phyloP scores from a whole-genome alignment of 805 yeast species.

The Isabelozyma pseudorhagii region DNA sequence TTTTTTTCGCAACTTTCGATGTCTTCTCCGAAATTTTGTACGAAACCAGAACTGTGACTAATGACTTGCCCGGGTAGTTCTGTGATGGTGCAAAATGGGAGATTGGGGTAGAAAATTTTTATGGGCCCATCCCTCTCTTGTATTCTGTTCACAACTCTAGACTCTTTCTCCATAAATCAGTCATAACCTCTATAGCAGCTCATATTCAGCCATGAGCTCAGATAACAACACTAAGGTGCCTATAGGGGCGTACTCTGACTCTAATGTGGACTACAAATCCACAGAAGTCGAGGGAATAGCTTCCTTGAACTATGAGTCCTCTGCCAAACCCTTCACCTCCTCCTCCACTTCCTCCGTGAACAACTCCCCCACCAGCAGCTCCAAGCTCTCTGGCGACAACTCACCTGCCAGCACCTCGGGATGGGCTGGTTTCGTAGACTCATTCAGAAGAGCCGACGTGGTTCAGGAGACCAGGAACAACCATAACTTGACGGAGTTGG shows the following conservation, averaged over 20 bases:
- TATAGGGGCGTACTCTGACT: too few species aligned
- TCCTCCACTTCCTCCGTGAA: neutral
- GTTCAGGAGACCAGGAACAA: constrained; percentile 1
- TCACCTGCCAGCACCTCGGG: neutral
- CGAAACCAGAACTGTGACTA: neutral
- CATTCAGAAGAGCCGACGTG: constrained; percentile 26
- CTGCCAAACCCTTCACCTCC: neutral
- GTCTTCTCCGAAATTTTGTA: neutral
- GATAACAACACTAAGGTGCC: too few species aligned
- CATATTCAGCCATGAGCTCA: too few species aligned
- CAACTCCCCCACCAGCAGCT: neutral
- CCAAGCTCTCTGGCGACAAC: neutral
- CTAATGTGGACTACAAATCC: neutral
- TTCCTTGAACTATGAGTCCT: neutral
- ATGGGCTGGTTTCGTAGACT: constrained; percentile 24
- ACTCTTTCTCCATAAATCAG: too few species aligned
- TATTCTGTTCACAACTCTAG: too few species aligned
- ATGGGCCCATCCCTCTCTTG: too few species aligned
- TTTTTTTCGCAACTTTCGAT: neutral
- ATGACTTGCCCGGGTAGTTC: neutral
- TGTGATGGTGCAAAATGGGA: neutral
- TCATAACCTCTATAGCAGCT: too few species aligned
- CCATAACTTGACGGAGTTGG: constrained; percentile 23
- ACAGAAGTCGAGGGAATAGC: neutral
- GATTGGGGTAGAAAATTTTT: too few species aligned